Evolutionary conservation across 2,329 filamentous ascomycete species (phyloP).

Genomic region (Calonectria hawksworthii): DNA sequence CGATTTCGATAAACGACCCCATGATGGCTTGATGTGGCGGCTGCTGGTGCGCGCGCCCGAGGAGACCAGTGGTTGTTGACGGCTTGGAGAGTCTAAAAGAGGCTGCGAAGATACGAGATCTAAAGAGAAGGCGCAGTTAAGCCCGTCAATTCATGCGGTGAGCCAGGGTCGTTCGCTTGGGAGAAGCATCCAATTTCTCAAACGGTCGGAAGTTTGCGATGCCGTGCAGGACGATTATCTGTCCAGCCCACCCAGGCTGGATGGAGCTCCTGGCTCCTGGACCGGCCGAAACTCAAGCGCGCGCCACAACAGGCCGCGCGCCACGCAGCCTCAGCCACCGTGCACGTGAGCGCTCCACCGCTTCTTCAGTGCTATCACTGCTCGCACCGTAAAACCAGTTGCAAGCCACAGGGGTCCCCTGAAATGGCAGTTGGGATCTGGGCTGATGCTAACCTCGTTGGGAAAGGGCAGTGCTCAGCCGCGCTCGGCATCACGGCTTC

Average conservation of each 20-base stretch:
- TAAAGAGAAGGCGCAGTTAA: background rate
- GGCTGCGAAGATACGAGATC: background rate
- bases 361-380: background rate
- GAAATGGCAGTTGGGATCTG: slow-evolving; percentile 33
- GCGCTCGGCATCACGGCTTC: slow-evolving; percentile 49
- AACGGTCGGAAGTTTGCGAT: slow-evolving; percentile 26
- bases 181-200: slow-evolving; percentile 1
- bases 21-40: slow-evolving; percentile 48
- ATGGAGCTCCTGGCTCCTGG: background rate
- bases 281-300: background rate
- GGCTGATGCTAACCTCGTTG: slow-evolving; percentile 33
- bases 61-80: background rate
- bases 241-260: slow-evolving; percentile 22
- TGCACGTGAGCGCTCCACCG: slow-evolving; percentile 11
- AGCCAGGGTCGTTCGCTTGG: background rate
- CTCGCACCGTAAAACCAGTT: background rate
- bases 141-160: background rate
- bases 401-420: slow-evolving; percentile 45
- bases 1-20: slow-evolving; percentile 54
- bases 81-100: background rate
- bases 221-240: slow-evolving; percentile 26
- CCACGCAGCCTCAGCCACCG: slow-evolving; percentile 12
- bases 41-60: slow-evolving; percentile 29
- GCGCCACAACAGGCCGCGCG: slow-evolving; percentile 10
- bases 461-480: slow-evolving; percentile 43